These are phyloP conservation scores for Wickerhamiella kurtzmanii DNA, from an alignment of 805 yeast genomes.

Conservation along the genomic window DNA sequence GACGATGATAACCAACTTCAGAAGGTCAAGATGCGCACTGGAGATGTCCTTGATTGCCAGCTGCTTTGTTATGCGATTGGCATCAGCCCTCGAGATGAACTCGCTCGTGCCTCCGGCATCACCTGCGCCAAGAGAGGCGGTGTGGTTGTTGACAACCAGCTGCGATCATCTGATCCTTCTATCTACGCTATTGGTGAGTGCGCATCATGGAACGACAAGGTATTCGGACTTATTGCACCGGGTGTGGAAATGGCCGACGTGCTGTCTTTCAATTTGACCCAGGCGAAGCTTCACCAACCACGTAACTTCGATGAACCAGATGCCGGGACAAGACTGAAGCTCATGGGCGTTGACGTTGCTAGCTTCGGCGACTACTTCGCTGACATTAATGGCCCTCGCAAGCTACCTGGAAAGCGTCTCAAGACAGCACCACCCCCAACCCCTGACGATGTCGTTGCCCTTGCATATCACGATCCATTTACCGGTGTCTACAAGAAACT, in stretches of 20 bases:
- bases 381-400: slow-evolving; percentile 26
- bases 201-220: slow-evolving; percentile 28
- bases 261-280: slow-evolving; percentile 27
- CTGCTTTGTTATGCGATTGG: slow-evolving; percentile 28
- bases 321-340: slow-evolving; percentile 27
- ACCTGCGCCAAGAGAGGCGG: slow-evolving; percentile 24
- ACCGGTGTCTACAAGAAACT: slow-evolving; percentile 27
- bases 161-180: slow-evolving; percentile 22
- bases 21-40: slow-evolving; percentile 22
- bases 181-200: slow-evolving; percentile 29
- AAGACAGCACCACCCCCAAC: slow-evolving; percentile 15
- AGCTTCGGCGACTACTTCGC: slow-evolving; percentile 31
- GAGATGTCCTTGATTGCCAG: slow-evolving; percentile 24
- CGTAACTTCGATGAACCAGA: slow-evolving; percentile 26
- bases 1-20: slow-evolving; percentile 18
- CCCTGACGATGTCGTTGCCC: slow-evolving; percentile 18
- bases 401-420: slow-evolving; percentile 20
- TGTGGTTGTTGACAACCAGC: slow-evolving; percentile 21
- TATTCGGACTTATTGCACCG: slow-evolving; percentile 30
- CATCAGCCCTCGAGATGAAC: slow-evolving; percentile 27
- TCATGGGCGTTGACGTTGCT: slow-evolving; percentile 31
- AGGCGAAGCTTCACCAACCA: slow-evolving; percentile 24
- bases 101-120: slow-evolving; percentile 20
- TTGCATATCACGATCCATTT: slow-evolving; percentile 26
- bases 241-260: slow-evolving; percentile 31